Conservation (phyloP, 2,329 filamentous ascomycete genomes). For the Thielaviopsis musarum region DNA sequence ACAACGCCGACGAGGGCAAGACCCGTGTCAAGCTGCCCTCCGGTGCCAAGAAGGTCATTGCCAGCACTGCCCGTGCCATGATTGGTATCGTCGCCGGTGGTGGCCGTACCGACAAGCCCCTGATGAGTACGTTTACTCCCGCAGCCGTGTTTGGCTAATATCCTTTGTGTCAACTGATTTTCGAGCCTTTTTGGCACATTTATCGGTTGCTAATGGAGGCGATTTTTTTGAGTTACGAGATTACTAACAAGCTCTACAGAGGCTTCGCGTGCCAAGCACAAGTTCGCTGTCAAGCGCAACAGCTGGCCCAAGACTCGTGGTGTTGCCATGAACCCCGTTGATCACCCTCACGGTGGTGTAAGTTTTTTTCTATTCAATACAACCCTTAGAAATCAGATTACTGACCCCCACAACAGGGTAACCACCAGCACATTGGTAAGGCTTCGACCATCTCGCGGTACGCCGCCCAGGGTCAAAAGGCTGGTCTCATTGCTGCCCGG, state of each 20-base stretch:
- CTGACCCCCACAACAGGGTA: conserved; percentile 52
- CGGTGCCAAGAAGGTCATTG: conserved; percentile 97
- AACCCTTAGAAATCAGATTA: conserved; percentile 3
- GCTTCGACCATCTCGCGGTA: conserved; percentile 98
- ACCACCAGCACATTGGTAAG: conserved; percentile 99
- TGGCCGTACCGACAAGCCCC: conserved; percentile 98
- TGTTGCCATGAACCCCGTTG: conserved; percentile 99
- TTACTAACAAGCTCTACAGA: conserved; percentile 35
- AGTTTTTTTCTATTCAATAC: conserved; percentile 20
- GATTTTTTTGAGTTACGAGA: conserved; percentile 23
- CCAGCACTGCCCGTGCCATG: conserved; percentile 88
- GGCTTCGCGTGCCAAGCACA: conserved; percentile 99
- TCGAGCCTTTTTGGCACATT: not conserved
- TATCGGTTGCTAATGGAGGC: not conserved
- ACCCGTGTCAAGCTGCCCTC: conserved; percentile 98
- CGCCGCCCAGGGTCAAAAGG: conserved; percentile 97
- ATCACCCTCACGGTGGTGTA: conserved; percentile 93
- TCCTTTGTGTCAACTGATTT: not conserved
- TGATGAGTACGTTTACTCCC: conserved; percentile 53
- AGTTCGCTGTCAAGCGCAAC: conserved; percentile 99
- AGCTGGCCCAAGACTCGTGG: conserved; percentile 99
- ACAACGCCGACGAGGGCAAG: conserved; percentile 99
- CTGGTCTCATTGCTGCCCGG: conserved; percentile 98
- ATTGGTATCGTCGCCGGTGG: conserved; percentile 98
- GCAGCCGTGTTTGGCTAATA: not conserved